Base-by-base conservation (phyloP, 768 basidiomycete genomes). In the Suillus luteus region DNA sequence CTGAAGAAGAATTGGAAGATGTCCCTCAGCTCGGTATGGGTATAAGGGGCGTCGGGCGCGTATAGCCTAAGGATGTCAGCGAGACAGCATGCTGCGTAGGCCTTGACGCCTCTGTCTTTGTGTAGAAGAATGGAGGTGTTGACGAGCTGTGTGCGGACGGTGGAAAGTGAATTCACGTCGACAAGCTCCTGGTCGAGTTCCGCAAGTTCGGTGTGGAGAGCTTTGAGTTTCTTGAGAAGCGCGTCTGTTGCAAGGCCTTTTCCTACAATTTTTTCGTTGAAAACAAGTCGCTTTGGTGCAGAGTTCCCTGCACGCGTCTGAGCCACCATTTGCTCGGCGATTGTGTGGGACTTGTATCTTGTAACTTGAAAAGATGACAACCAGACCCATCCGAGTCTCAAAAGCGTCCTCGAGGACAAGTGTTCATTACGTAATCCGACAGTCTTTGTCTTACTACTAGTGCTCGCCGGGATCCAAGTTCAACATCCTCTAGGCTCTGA, bases 21-120 rank as follows among this genome's bases (percentile, higher is more conserved):
- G 76, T 97, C 95, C 80, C 92, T 84, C 41, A 99, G 86, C 74
- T 98, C 93, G 55, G 83, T 77, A 58, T 90, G 88, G 15, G 90
- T 96, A 73, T 96, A 99, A 14, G 97, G 97, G 27, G 97, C 96
- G 75, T 99, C 95, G 1, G 97, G 97, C 1, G 97, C 97, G 74
- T 94, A 98, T 44, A 99, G 84, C 49, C 95, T 80, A 64, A 99
- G 87, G 61, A 99, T 83, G 75, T 99, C 96, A 1, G 95, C 95
- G 43, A 99, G 83, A 77, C 95, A 99, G 76, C 94, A 96, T 0
- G 95, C 95, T 5, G 91, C 86, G 69, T 92, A 96, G 0, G 96
- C 96, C 76, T 97, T 99, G 67, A 99, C 95, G 31, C 95, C 95
- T 49, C 91, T 84, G 75, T 99, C 97, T 76, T 93, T 97, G 82